Evolutionary conservation across 495 filamentous ascomycete genomes (phyloP).

Genomic region (Jackrogersella minutella): DNA sequence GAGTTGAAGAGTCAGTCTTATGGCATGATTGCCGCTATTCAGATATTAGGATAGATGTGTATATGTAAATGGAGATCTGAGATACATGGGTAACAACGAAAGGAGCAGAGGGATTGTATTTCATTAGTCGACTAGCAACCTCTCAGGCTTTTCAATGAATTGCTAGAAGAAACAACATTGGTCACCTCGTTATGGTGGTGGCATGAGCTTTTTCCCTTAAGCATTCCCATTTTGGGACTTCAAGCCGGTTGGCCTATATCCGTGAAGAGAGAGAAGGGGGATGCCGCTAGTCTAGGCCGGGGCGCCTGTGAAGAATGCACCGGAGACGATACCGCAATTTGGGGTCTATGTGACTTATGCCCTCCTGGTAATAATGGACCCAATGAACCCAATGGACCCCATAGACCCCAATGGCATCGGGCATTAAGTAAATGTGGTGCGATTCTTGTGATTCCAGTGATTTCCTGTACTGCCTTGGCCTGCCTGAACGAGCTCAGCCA

Average conservation of each 20-base stretch:
- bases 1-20: constrained; percentile 6
- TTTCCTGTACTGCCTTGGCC: constrained; percentile 14
- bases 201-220: constrained; percentile 11
- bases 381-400: constrained; percentile 4
- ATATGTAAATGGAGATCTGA: constrained; percentile 10
- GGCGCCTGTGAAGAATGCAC: constrained; percentile 31
- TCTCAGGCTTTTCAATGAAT: constrained; percentile 23
- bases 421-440: constrained; percentile 9
- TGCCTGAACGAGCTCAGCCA: constrained; percentile 3
- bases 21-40: neutral
- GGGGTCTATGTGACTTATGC: constrained; percentile 29
- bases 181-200: constrained; percentile 3
- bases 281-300: constrained; percentile 32
- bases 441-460: constrained; percentile 6
- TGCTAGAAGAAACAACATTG: constrained; percentile 5
- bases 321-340: constrained; percentile 29
- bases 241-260: constrained; percentile 27
- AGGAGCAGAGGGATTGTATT: constrained; percentile 13
- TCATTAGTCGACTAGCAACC: constrained; percentile 1
- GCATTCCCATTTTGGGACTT: constrained; percentile 30
- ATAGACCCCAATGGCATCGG: neutral
- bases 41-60: neutral
- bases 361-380: constrained; percentile 18
- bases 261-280: neutral
- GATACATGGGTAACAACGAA: constrained; percentile 7